Base-by-base conservation (phyloP, 345 rosid genomes). In the Brassica incana region DNA sequence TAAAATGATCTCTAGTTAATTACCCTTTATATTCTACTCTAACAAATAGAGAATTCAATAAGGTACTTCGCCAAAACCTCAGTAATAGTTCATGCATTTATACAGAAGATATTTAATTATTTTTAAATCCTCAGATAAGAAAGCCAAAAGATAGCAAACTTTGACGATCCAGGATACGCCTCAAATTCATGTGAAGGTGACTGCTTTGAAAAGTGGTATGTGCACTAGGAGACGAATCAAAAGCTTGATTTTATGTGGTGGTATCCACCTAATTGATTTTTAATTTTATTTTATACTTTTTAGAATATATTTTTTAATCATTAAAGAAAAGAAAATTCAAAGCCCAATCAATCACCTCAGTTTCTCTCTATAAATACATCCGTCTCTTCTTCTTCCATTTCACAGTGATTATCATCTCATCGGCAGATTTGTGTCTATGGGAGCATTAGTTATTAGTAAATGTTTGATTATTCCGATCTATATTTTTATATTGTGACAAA, bases 371-470 rank as follows among this genome's bases (percentile, higher is more conserved):
- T 52, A 52, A 52, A 52, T 52, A 52, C 18, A n/a, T 5, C 8
- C n/a, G 58, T 52, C 59, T 52, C 59, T 52, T 52, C 59, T 52
- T n/a, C 59, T 52, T 52, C 59, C 58, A 50, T n/a, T n/a, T 50
- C 18, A 50, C 58, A n/a, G 59, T 52, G 20, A 52, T 15, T 6
- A 15, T 15, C 23, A 52, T 52, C 23, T 52, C 59, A 52, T 52
- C 23, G 9, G 59, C 23, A 15, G 23, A 52, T 52, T 15, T 15
- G 59, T 15, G 59, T 52, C 18, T 52, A 52, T 52, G 59, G 20
- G 20, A 52, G 59, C 59, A 14, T n/a, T 5, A n/a, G 56, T 52
- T 14, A n/a, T 48, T 48, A 14, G 40, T 36, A 40, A 40, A 40
- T 40, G 0, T 54, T 54, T 54, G 60, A 54, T 54, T 54, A 54